Conservation (phyloP, 208 protist species). For the Vickermania spadyakhi region DNA sequence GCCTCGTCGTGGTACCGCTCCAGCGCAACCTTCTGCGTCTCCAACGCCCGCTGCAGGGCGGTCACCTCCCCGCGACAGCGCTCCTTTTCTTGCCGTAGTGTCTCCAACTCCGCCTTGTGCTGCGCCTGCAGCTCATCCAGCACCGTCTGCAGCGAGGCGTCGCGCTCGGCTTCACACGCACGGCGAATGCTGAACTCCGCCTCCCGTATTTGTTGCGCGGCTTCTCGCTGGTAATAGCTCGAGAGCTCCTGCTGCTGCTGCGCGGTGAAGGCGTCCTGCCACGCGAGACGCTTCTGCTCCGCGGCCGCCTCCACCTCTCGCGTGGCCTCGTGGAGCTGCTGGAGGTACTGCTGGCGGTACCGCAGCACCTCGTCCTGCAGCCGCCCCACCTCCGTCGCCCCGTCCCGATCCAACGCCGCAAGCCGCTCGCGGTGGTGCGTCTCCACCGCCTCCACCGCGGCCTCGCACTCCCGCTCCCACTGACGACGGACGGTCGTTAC, state of each 20-base stretch:
- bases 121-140: conserved; percentile 54
- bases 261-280: not conserved
- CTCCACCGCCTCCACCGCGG: conserved; percentile 25
- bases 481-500: not conserved
- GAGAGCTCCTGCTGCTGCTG: not conserved
- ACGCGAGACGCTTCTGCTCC: not conserved
- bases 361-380: conserved; percentile 51
- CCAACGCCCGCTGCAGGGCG: conserved; percentile 21
- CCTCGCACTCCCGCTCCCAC: not conserved
- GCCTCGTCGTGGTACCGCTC: conserved; percentile 49
- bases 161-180: conserved; percentile 60
- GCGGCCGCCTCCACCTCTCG: conserved; percentile 17
- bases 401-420: not conserved
- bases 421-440: conserved; percentile 47
- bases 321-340: conserved; percentile 41
- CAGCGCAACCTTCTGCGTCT: conserved; percentile 37
- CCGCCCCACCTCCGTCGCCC: conserved; percentile 43
- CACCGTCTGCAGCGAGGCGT: conserved; percentile 54
- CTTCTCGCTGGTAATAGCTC: not conserved
- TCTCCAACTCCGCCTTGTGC: conserved; percentile 30
- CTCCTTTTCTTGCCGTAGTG: conserved; percentile 28
- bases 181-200: conserved; percentile 53
- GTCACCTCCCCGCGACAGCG: conserved; percentile 23
- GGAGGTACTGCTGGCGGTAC: conserved; percentile 45
- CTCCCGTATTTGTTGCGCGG: conserved; percentile 22